phyloP scores from a whole-genome alignment of 108 stramenopile genomes.

The Nitzschia sp. region DNA sequence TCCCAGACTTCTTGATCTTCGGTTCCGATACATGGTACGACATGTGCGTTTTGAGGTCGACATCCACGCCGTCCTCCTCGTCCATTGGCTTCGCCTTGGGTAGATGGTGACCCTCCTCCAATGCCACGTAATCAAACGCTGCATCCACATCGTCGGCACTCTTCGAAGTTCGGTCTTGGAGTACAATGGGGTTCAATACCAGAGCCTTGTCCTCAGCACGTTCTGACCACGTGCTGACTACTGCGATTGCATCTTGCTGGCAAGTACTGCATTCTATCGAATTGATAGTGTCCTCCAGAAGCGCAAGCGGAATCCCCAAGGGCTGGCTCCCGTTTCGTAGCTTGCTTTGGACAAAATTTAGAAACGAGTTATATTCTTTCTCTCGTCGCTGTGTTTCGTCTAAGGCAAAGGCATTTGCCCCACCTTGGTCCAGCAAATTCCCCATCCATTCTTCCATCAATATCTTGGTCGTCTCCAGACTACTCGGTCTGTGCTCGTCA shows the following conservation, averaged over 20 bases:
- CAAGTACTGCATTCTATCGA: slow-evolving; percentile 19
- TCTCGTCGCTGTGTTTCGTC: not conserved
- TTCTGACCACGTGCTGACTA: slow-evolving; percentile 8
- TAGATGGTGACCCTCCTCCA: slow-evolving; percentile 40
- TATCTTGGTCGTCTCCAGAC: slow-evolving; percentile 19
- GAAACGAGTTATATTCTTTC: slow-evolving; percentile 26
- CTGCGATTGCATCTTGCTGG: slow-evolving; percentile 15
- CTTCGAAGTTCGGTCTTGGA: not conserved
- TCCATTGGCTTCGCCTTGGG: not conserved
- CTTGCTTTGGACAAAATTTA: slow-evolving; percentile 21
- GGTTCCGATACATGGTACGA: slow-evolving; percentile 12
- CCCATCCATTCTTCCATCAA: slow-evolving; percentile 32
- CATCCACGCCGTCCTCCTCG: slow-evolving; percentile 7
- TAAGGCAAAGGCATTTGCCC: not conserved
- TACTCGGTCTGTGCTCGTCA: not conserved
- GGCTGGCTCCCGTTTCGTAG: not conserved
- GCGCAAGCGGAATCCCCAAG: slow-evolving; percentile 12
- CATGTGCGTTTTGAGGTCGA: slow-evolving; percentile 5
- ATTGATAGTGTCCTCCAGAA: not conserved
- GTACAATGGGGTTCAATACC: slow-evolving; percentile 15
- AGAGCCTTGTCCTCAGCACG: not conserved
- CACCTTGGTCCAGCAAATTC: slow-evolving; percentile 1
- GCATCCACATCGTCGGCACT: slow-evolving; percentile 18
- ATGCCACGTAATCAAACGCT: slow-evolving; percentile 42
- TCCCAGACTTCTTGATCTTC: not conserved